Evolutionary conservation across 2,329 filamentous ascomycete genomes (phyloP), one percentile per base, ranked within the genome.

Genomic region (Neonectria coccinea): DNA sequence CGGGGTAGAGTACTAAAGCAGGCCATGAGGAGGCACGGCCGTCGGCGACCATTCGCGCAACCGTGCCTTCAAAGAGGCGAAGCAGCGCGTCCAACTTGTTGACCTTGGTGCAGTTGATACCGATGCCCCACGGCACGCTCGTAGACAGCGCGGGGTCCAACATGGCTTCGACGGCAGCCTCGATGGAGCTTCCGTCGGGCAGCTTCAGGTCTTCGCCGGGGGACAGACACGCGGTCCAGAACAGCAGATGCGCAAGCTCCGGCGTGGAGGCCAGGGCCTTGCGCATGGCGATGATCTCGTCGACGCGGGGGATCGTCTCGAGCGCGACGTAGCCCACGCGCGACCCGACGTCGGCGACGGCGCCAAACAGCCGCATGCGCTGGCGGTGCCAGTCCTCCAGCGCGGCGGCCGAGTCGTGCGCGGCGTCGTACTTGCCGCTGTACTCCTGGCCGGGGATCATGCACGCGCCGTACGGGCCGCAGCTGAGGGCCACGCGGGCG

Each of bases 101-200:
- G 36, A 92, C 83, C 75, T 90, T 91, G 41, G 85, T 91, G 75
- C 89, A 92, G 76, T 92, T 92, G 72, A 92, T 84, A 2, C 90
- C 89, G 25, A 92, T 82, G 0, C 86, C 89, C 85, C 86, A 89
- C 0, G 89, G 89, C 4, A 76, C 65, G 5, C 66, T 70, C 1
- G 53, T 14, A 1, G 73, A 71, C 5, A 74, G 22, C 1, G 60
- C 54, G 0, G 67, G 71, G 39, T 76, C 75, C 3, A 85, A 72
- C 80, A 83, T 81, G 6, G 77, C 75, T 12, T 71, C 66, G 16
- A 81, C 72, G 6, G 77, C 75, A 5, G 73, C 67, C 22, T 77
- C 75, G 2, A 78, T 78, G 3, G 73, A 75, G 66, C 79, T 85
- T 2, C 88, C 88, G 70, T 91, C 88, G 0, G 89, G 88, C 25